These are phyloP conservation scores for Byssochlamys sp. DNA, from an alignment of 2,329 filamentous ascomycete genomes.

Conservation along the genomic window DNA sequence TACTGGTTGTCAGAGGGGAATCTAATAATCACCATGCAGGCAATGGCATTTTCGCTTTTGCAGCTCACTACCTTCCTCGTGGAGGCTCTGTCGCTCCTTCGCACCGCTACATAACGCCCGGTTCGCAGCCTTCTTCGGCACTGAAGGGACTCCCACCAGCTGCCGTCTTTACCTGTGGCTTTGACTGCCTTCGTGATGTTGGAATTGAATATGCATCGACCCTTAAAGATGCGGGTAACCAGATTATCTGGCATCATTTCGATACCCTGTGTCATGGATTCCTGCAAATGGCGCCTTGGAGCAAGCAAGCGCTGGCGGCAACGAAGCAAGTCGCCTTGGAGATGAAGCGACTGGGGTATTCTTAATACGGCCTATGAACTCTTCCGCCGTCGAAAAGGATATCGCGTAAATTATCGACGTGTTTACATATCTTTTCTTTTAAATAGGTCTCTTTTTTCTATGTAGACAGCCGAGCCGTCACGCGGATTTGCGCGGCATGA, in stretches of 20 bases:
- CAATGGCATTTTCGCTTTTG: constrained; percentile 28
- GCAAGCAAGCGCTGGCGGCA: constrained; percentile 13
- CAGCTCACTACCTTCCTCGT: constrained; percentile 21
- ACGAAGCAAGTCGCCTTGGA: background rate
- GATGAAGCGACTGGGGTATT: background rate
- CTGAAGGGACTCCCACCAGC: constrained; percentile 17
- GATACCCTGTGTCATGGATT: constrained; percentile 20
- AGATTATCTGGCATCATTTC: constrained; percentile 18
- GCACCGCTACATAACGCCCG: constrained; percentile 21
- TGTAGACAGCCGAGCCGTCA: background rate
- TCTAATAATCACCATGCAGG: background rate
- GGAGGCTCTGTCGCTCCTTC: constrained; percentile 11
- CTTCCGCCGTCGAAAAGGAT: too few species aligned
- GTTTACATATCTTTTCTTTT: background rate
- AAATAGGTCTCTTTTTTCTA: background rate
- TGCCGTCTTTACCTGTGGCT: constrained; percentile 22
- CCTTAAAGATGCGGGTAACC: constrained; percentile 18
- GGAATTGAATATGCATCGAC: constrained; percentile 22
- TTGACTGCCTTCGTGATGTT: constrained; percentile 23
- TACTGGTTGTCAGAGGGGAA: background rate
- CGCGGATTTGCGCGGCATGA: background rate
- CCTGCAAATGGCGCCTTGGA: constrained; percentile 25
- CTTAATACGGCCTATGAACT: background rate
- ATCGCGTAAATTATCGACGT: too few species aligned
- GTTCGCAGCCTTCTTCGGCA: constrained; percentile 16